Conservation (phyloP, 129 eudicot species). For the Flaveria bidentis region DNA sequence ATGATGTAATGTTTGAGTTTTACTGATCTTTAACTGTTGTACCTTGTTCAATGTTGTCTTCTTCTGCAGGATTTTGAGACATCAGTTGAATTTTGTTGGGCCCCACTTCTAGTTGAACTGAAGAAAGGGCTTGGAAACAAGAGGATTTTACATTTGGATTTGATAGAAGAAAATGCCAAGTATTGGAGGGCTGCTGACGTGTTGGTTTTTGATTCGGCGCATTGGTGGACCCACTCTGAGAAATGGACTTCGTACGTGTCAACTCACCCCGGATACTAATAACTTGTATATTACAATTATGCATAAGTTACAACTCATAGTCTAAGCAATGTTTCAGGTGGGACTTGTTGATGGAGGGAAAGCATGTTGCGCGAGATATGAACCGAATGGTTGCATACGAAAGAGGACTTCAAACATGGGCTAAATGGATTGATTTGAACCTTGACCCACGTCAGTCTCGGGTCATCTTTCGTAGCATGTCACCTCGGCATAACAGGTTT, state of each 20-base stretch:
- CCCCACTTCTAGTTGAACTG: constrained; percentile 80
- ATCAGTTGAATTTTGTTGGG: constrained; percentile 84
- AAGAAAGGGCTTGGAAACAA: constrained; percentile 52
- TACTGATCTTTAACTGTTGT: not conserved
- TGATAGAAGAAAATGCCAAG: constrained; percentile 83
- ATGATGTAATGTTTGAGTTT: not conserved
- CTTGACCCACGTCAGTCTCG: constrained; percentile 70
- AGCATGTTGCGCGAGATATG: constrained; percentile 46
- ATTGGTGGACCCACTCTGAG: constrained; percentile 92
- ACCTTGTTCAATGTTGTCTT: constrained; percentile 1
- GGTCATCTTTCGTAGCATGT: constrained; percentile 86
- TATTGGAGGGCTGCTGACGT: constrained; percentile 86
- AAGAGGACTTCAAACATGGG: constrained; percentile 78
- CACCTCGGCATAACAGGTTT: constrained; percentile 88
- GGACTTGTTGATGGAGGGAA: constrained; percentile 81
- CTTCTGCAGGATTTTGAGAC: constrained; percentile 69
- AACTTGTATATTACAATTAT: not conserved
- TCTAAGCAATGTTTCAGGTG: constrained; percentile 42
- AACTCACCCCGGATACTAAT: not conserved
- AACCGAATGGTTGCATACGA: constrained; percentile 82
- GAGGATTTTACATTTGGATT: constrained; percentile 75
- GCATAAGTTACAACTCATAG: not conserved
- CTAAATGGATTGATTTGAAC: constrained; percentile 80
- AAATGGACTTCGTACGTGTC: constrained; percentile 64
- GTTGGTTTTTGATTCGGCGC: constrained; percentile 89